Evolutionary conservation across 2,329 filamentous ascomycete genomes (phyloP).

Genomic region (Plectosphaerella cucumerina): DNA sequence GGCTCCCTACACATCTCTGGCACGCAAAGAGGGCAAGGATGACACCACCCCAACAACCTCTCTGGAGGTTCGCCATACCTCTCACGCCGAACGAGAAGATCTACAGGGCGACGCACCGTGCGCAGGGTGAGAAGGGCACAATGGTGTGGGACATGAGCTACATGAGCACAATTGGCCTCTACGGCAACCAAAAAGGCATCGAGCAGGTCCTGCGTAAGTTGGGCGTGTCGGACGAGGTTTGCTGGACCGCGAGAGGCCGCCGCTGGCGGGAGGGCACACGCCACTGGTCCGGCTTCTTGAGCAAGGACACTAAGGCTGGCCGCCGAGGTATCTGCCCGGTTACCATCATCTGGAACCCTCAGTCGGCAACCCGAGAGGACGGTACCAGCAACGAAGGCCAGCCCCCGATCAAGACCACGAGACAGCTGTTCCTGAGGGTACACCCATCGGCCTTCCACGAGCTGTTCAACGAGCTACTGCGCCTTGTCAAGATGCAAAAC

Average conservation of each 20-base stretch:
- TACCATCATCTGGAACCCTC: constrained; percentile 70
- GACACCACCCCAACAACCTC: constrained; percentile 69
- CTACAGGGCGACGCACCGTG: constrained; percentile 82
- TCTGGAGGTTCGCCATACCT: constrained; percentile 90
- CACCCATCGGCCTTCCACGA: constrained; percentile 79
- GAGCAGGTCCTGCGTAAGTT: constrained; percentile 62
- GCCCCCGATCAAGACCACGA: constrained; percentile 17
- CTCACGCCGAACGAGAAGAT: constrained; percentile 84
- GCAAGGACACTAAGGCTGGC: constrained; percentile 47
- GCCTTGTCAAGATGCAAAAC: constrained; percentile 53
- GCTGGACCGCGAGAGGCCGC: constrained; percentile 59
- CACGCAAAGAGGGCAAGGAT: constrained; percentile 90
- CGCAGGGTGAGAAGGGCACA: constrained; percentile 69
- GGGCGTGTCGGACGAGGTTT: constrained; percentile 54
- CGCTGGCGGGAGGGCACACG: constrained; percentile 63
- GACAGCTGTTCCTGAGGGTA: constrained; percentile 63
- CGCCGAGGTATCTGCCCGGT: constrained; percentile 65
- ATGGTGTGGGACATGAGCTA: constrained; percentile 95
- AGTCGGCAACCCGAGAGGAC: constrained; percentile 4
- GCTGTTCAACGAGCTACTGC: constrained; percentile 60
- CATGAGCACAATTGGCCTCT: constrained; percentile 77
- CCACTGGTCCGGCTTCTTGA: constrained; percentile 46
- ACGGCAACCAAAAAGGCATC: constrained; percentile 62
- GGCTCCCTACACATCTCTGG: constrained; percentile 92
- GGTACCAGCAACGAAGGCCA: constrained; percentile 1